Percentiles rank a stretch among this genome's conserved stretches.
These are phyloP conservation scores for Cynara cardunculus DNA, from an alignment of 129 eudicot species.

Conservation along the genomic window DNA sequence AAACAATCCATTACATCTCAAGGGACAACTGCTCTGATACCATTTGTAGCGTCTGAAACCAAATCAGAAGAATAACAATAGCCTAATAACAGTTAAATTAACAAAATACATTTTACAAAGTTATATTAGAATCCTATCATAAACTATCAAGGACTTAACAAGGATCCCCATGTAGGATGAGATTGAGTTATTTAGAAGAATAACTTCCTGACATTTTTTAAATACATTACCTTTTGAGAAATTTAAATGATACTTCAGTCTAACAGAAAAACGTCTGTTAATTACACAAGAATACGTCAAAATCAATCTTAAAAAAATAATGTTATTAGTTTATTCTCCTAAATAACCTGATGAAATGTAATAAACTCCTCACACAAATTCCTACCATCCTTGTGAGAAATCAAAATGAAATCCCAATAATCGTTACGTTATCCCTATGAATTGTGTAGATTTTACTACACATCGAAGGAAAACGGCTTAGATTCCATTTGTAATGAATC, in stretches of 20 bases:
- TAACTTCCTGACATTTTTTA: no score
- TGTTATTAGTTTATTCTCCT: not conserved
- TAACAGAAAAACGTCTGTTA: not conserved
- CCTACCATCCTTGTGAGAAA: not conserved
- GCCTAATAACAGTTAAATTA: not conserved
- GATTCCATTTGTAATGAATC: not conserved
- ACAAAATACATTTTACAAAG: not conserved
- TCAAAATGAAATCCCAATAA: not conserved
- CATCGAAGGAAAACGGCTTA: not conserved
- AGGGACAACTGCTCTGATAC: not conserved
- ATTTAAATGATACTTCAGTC: not conserved
- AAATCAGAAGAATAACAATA: not conserved
- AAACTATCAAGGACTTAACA: not conserved
- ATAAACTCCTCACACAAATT: not conserved
- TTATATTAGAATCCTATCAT: not conserved
- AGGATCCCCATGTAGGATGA: not conserved
- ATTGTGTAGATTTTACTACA: not conserved
- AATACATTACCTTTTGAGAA: not conserved
- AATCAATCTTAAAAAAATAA: not conserved
- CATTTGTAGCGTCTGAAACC: not conserved
- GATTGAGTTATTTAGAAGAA: not conserved
- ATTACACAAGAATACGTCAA: not conserved
- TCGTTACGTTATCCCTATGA: no score
- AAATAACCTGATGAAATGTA: not conserved
- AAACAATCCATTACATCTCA: no score